Conservation (phyloP, 495 filamentous ascomycete genomes). For the Trichoderma parareesei region DNA sequence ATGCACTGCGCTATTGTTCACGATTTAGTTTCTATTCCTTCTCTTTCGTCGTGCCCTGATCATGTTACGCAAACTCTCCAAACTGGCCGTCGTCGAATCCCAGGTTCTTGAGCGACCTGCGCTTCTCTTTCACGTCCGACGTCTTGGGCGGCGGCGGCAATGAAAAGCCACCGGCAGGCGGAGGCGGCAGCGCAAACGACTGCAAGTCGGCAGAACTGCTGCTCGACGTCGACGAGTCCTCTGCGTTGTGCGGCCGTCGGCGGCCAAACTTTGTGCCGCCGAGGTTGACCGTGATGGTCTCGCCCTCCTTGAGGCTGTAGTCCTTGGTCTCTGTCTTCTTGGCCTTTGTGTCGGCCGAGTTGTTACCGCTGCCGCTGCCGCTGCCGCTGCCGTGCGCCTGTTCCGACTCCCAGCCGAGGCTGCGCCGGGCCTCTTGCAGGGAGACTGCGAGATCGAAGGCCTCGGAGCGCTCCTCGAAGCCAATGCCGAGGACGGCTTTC, state of each 20-base stretch:
- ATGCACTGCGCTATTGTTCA: background rate
- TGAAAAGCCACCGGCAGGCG: constrained; percentile 27
- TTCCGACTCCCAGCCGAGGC: constrained; percentile 35
- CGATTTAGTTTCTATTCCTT: background rate
- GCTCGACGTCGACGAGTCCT: constrained; percentile 8
- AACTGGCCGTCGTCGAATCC: constrained; percentile 62
- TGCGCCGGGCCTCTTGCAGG: constrained; percentile 62
- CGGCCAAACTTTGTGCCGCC: constrained; percentile 44
- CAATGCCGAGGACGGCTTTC: constrained; percentile 72
- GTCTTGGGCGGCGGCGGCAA: constrained; percentile 57
- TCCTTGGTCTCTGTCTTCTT: constrained; percentile 51
- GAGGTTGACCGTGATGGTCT: constrained; percentile 75
- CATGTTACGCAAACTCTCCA: constrained; percentile 49
- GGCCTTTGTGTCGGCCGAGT: constrained; percentile 20
- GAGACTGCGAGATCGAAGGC: constrained; percentile 76
- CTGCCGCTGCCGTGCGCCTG: constrained; percentile 7
- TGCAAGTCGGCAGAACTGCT: constrained; percentile 21
- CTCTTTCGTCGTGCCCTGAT: background rate
- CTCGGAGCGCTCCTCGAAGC: constrained; percentile 75
- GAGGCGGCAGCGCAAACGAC: constrained; percentile 47
- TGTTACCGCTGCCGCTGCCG: constrained; percentile 15
- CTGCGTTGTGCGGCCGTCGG: constrained; percentile 17
- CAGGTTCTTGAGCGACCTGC: constrained; percentile 42
- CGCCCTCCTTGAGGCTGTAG: constrained; percentile 72
- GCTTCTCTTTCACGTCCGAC: constrained; percentile 42